Evolutionary conservation across 2,329 filamentous ascomycete species (phyloP), one percentile per base, ranked within the genome.

Genomic region (Spiromastix sp.): DNA sequence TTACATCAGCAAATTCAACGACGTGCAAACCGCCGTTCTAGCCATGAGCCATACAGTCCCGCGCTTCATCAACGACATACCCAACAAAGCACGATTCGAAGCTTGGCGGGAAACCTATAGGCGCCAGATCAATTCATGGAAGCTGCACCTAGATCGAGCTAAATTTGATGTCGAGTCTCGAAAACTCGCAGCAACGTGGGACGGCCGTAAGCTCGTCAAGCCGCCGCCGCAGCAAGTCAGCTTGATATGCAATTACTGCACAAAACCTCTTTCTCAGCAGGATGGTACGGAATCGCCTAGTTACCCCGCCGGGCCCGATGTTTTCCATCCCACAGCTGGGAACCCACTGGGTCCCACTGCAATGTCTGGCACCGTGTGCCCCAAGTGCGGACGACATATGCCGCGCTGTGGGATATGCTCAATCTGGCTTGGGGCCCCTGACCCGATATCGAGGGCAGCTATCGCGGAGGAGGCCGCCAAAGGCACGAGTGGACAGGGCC

Each of bases 51-150:
- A 72, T 43, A 70, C 71, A 0, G 70, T 72, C 31, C 74, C 75
- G 0, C 63, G 71, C 1, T 76, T 76, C 50, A 63, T 79, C 40
- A 66, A 68, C 43, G 70, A 76, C 42, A 38, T 48, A 26, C 59
- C 68, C 28, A 62, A 67, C 44, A 66, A 72, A 41, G 42, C 63
- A 0, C 69, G 68, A 38, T 77, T 72, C 54, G 59, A 69, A 30
- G 61, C 71, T 42, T 79, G 75, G 75, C 71, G 71, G 42, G 70
- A 77, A 40, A 69, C 67, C 4, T 80, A 79, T 50, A 68, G 75
- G 39, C 59, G 63, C 41, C 67, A 71, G 37, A 72, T 79, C 57
- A 75, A 78, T 46, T 64, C 64, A 6, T 79, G 74, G 73, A 71
- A 71, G 36, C 62, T 74, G 6, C 75, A 77, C 46, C 60, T 73